Percentiles rank a stretch among this genome's conserved stretches.
Conservation (phyloP, 1,139 yeast genomes). For the Yamadazyma trypodendri region DNA sequence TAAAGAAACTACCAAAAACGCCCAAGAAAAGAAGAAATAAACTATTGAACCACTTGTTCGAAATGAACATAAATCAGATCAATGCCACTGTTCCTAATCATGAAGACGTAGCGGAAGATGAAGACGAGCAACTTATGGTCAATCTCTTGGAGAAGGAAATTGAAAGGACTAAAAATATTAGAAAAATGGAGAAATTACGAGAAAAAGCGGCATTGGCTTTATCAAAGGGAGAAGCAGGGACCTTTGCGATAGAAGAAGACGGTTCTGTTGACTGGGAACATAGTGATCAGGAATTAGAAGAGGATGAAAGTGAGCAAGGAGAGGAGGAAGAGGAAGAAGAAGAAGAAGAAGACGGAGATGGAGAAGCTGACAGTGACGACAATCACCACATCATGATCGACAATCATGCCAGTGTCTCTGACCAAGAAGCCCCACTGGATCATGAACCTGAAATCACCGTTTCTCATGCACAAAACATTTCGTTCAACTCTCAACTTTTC, state of each 20-base stretch:
- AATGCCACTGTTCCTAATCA: slow-evolving; percentile 33
- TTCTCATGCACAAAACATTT: background rate
- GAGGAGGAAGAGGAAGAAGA: slow-evolving; percentile 18
- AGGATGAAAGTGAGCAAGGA: slow-evolving; percentile 17
- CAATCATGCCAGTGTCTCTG: slow-evolving; percentile 18
- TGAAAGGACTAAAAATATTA: slow-evolving; percentile 49
- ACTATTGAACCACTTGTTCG: slow-evolving; percentile 28
- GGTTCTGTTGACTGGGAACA: slow-evolving; percentile 20
- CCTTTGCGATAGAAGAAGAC: slow-evolving; percentile 17
- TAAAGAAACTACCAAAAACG: slow-evolving; percentile 18
- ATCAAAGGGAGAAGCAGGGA: slow-evolving; percentile 15
- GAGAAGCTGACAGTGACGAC: slow-evolving; percentile 9
- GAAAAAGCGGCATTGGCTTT: slow-evolving; percentile 39
- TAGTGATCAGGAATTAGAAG: slow-evolving; percentile 12
- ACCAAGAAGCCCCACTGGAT: slow-evolving; percentile 11
- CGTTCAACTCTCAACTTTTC: slow-evolving; percentile 21
- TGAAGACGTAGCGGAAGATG: slow-evolving; percentile 31
- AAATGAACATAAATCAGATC: slow-evolving; percentile 38
- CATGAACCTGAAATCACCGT: slow-evolving; percentile 1
- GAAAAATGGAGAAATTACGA: slow-evolving; percentile 48
- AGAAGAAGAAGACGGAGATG: slow-evolving; percentile 15
- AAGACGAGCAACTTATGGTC: slow-evolving; percentile 45
- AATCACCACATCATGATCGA: slow-evolving; percentile 1
- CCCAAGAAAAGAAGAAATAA: slow-evolving; percentile 7
- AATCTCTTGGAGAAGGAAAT: slow-evolving; percentile 63